Evolutionary conservation across 495 filamentous ascomycete species (phyloP), one percentile per base, ranked within the genome.

Genomic region (Aspergillus cavernicola): DNA sequence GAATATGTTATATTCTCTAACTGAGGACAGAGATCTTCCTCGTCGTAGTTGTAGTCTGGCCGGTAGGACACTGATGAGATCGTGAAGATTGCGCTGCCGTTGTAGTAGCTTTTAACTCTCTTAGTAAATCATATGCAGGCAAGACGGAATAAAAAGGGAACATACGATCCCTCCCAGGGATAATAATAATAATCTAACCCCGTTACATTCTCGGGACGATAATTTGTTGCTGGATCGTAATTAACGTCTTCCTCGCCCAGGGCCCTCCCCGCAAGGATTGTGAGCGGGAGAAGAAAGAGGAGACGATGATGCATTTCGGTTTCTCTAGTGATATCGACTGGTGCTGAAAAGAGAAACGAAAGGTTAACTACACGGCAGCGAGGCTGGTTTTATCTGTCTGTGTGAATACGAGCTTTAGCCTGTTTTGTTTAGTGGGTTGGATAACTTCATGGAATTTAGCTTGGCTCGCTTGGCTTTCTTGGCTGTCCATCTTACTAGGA

Each of bases 141-240:
- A 31, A 23, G 15, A 6, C 12, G 18, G 11, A 32, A 4, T 4
- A n/a, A 5, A 19, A 18, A 15, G 32, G 22, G 20, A 15, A 32
- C 48, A 9, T 32, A 51, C 48, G 48, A 51, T 23, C 48, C 48
- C 18, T 12, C 24, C 48, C 48, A 51, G 6, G 36, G 48, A 18
- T 51, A 51, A 22, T 40, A 41, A 6, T 24, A 51, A n/a, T 51
- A 51, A 32, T 51, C 48, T 4, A 51, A 33, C 2, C 22, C 48
- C 11, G 48, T 51, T 29, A 51, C 24, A 29, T 51, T 51, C 12
- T 28, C 15, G 6, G 48, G 48, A 6, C 35, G 35, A 13, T 31
- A 31, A 15, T 51, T 51, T 31, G 13, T 13, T 10, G 0, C 36
- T 22, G 48, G 36, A 9, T 51, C 48, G 26, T 51, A 51, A 15